Percentiles rank a stretch among this genome's conserved stretches.
These are phyloP conservation scores for Solanum ossicruentum DNA, from an alignment of 257 asterid genomes.

Conservation along the genomic window DNA sequence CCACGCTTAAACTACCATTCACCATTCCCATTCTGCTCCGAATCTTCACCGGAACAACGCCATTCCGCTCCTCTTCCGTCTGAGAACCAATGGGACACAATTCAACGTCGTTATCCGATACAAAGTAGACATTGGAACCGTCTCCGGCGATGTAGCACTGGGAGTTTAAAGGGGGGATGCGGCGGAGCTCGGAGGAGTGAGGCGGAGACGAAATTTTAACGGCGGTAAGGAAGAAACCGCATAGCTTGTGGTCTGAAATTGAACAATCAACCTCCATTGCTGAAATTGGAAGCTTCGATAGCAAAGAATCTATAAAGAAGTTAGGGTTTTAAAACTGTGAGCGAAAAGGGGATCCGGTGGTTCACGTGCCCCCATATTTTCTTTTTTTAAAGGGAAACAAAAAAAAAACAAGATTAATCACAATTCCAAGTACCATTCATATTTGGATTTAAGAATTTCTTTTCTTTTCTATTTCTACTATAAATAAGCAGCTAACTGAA, in stretches of 20 bases:
- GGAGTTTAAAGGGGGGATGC: slow-evolving; percentile 17
- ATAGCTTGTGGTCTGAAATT: slow-evolving; percentile 40
- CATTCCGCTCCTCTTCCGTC: background rate
- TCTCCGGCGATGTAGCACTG: slow-evolving; percentile 32
- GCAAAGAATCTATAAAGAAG: background rate
- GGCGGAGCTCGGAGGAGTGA: slow-evolving; percentile 6
- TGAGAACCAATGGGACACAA: slow-evolving; percentile 25
- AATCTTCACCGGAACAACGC: slow-evolving; percentile 19
- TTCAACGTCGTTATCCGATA: slow-evolving; percentile 21
- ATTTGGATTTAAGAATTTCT: background rate
- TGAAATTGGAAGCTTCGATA: background rate
- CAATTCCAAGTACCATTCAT: background rate
- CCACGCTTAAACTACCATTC: slow-evolving; percentile 67
- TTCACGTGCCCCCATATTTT: background rate
- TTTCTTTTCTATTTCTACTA: no score
- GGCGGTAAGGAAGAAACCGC: slow-evolving; percentile 59
- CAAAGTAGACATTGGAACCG: slow-evolving; percentile 22
- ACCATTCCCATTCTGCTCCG: slow-evolving; percentile 65
- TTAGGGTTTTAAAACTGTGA: background rate
- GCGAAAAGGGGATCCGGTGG: background rate
- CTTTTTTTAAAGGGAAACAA: background rate
- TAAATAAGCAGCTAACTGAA: no score
- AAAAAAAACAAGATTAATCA: background rate
- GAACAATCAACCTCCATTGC: background rate
- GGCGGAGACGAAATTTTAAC: slow-evolving; percentile 15